Evolutionary conservation across 2,329 filamentous ascomycete species (phyloP), one percentile per base, ranked within the genome.

Genomic region (Alternaria sp.): DNA sequence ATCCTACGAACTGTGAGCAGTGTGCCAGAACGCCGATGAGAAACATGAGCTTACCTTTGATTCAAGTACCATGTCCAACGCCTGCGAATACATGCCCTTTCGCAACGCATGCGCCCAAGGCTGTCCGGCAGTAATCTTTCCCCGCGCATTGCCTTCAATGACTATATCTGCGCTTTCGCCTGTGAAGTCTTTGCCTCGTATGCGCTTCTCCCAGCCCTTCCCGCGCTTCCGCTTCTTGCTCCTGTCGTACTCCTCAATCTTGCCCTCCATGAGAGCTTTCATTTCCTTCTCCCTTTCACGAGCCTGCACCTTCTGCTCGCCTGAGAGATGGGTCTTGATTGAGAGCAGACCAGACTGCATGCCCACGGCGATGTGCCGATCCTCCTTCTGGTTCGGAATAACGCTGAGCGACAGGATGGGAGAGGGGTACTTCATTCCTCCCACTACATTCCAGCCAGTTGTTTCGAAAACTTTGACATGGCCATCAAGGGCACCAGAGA

Each of bases 381-480:
- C 95, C 71, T 94, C 91, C 52, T 87, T 85, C 55, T 87, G 86
- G 9, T 88, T 85, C 12, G 86, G 84, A 65, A 97, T 88, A 44
- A 97, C 90, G 61, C 86, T 87, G 60, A 98, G 86, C 10, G 93
- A 92, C 12, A 99, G 87, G 59, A 99, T 91, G 1, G 95, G 95
- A 2, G 93, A 92, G 5, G 93, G 90, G 80, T 98, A 99, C 81
- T 98, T 99, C 62, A 91, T 89, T 53, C 92, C 94, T 40, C 92
- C 91, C n/a, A 98, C 94, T 8, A 98, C 92, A 75, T 97, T 97
- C 95, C 95, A 99, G 52, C 88, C 90, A 1, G 89, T 90, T 1
- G 94, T 97, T 81, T 98, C 94, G 73, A 97, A 98, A 40, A 99
- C 89, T 81, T 99, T 99, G 81, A 98, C 90, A 80, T 98, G 95